These are phyloP conservation scores for Sugiyamaella japonica DNA, from an alignment of 1,139 yeast genomes.

Conservation along the genomic window DNA sequence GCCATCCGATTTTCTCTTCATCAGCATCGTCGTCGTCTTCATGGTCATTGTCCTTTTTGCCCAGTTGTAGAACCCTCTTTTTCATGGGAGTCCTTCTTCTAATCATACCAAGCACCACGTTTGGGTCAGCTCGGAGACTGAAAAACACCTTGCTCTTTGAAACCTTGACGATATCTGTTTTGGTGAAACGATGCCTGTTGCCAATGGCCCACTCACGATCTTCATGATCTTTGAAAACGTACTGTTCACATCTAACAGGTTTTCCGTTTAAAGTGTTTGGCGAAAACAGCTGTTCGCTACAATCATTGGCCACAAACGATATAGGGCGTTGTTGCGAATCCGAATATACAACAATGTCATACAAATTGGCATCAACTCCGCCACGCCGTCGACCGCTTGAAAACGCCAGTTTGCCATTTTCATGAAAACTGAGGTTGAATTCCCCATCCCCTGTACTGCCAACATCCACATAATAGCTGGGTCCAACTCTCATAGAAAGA, in stretches of 20 bases:
- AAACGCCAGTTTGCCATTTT: slow-evolving; percentile 7
- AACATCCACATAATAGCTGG: slow-evolving; percentile 34
- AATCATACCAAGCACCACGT: slow-evolving; percentile 22
- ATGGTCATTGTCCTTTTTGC: slow-evolving; percentile 13
- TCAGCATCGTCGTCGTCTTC: slow-evolving; percentile 30
- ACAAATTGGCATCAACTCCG: not conserved
- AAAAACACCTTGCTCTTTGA: slow-evolving; percentile 22
- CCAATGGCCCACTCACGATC: slow-evolving; percentile 25
- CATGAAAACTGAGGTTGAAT: slow-evolving; percentile 11
- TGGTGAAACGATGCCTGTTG: slow-evolving; percentile 19
- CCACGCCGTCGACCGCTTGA: slow-evolving; percentile 3
- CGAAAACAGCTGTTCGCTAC: slow-evolving; percentile 2
- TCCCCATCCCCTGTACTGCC: slow-evolving; percentile 9
- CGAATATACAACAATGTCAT: slow-evolving; percentile 1
- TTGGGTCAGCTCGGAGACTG: slow-evolving; percentile 19
- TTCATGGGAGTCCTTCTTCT: slow-evolving; percentile 25
- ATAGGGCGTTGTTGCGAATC: slow-evolving; percentile 3
- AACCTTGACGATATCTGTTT: slow-evolving; percentile 13
- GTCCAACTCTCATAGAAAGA: slow-evolving; percentile 31
- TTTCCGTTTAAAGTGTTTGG: slow-evolving; percentile 1
- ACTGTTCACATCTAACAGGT: slow-evolving; percentile 21
- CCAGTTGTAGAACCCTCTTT: slow-evolving; percentile 22
- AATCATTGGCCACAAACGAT: not conserved
- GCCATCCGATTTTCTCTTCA: slow-evolving; percentile 33
- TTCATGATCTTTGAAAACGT: slow-evolving; percentile 16